phyloP scores from a whole-genome alignment of 371 early-diverging fungal genomes.

The Mortierella sp. region DNA sequence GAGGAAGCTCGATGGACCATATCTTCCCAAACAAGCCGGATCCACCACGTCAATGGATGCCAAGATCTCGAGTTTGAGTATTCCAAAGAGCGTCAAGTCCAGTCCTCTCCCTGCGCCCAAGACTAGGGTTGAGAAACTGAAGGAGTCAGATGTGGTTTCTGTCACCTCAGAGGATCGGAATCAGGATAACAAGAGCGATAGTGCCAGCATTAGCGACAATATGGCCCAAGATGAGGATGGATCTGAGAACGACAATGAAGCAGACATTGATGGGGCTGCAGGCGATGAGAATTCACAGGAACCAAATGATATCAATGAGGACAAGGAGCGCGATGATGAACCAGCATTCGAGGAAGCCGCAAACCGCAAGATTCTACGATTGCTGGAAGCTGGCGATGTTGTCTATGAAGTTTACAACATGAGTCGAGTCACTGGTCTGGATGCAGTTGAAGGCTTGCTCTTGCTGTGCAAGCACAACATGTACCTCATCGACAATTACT shows the following conservation, averaged over 20 bases:
- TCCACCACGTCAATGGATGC: constrained; percentile 29
- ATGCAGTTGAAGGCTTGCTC: constrained; percentile 77
- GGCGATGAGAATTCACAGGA: constrained; percentile 1
- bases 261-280: neutral
- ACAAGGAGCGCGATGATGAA: constrained; percentile 63
- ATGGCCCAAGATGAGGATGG: constrained; percentile 13
- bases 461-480: constrained; percentile 78
- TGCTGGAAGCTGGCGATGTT: constrained; percentile 78
- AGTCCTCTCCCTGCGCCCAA: constrained; percentile 31
- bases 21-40: constrained; percentile 48
- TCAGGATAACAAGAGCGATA: constrained; percentile 26
- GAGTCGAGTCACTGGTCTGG: constrained; percentile 78
- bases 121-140: constrained; percentile 29
- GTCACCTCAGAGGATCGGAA: constrained; percentile 32
- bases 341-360: constrained; percentile 76
- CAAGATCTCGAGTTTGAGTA: constrained; percentile 42
- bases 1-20: constrained; percentile 43
- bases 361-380: constrained; percentile 75
- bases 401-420: constrained; percentile 79
- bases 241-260: constrained; percentile 23
- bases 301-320: constrained; percentile 16
- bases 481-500: constrained; percentile 82
- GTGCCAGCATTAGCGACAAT: constrained; percentile 20
- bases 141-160: constrained; percentile 43
- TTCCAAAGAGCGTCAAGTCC: constrained; percentile 47